phyloP scores from a whole-genome alignment of 805 yeast species.

The Starmerella lactis-condensi region DNA sequence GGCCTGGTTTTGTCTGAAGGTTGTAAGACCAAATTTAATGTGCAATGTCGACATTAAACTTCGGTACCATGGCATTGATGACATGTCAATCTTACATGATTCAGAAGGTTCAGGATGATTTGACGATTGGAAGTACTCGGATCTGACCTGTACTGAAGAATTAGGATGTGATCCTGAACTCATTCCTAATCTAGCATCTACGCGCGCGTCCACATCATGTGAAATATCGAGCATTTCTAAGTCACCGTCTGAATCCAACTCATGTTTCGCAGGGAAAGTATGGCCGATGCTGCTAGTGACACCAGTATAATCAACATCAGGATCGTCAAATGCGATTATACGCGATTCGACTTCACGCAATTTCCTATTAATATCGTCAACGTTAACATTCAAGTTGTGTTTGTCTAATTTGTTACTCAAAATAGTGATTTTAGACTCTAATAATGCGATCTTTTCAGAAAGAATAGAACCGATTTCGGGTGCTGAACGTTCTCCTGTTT shows the following conservation, averaged over 20 bases:
- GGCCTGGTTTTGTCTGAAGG: conserved; percentile 66
- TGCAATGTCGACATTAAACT: conserved; percentile 46
- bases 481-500: conserved; percentile 1
- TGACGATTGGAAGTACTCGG: not conserved
- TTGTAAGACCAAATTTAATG: conserved; percentile 39
- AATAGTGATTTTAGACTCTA: conserved; percentile 13
- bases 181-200: not conserved
- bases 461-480: conserved; percentile 14
- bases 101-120: not conserved
- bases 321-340: conserved; percentile 8
- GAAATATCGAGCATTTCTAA: not conserved
- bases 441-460: conserved; percentile 16
- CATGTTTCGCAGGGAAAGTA: not conserved
- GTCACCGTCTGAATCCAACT: conserved; percentile 1
- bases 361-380: conserved; percentile 6
- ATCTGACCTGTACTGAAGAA: not conserved
- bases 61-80: conserved; percentile 36
- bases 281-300: not conserved
- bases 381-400: conserved; percentile 1
- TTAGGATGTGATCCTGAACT: not conserved
- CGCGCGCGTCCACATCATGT: not conserved
- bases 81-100: not conserved
- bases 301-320: not conserved
- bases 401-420: conserved; percentile 3
- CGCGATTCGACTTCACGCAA: conserved; percentile 11